A percentile compares a stretch with the other conserved stretches of the same genome.
Conservation (phyloP, 2,329 filamentous ascomycete genomes). For the Calonectria honghensis region DNA sequence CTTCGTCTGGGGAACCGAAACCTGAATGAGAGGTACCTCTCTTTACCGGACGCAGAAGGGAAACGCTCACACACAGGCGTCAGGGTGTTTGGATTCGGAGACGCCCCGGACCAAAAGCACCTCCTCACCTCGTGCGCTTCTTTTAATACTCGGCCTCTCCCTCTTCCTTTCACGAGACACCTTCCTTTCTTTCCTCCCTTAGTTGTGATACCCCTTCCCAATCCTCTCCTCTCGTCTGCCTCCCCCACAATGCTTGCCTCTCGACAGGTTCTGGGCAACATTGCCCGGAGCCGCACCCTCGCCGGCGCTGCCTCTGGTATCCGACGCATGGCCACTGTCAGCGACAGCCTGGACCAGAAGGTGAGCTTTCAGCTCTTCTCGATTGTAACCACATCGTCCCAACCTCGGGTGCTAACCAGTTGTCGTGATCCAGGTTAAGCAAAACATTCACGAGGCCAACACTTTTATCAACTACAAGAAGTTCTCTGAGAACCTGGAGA, state of each 20-base stretch:
- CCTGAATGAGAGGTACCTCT: slow-evolving; percentile 44
- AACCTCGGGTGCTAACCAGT: slow-evolving; percentile 44
- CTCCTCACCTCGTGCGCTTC: slow-evolving; percentile 46
- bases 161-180: slow-evolving; percentile 48
- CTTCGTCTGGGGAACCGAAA: slow-evolving; percentile 37
- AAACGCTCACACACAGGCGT: slow-evolving; percentile 34
- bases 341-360: slow-evolving; percentile 93
- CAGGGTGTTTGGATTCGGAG: slow-evolving; percentile 47
- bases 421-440: slow-evolving; percentile 77
- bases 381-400: neutral
- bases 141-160: slow-evolving; percentile 56
- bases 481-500: slow-evolving; percentile 97
- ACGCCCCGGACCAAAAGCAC: slow-evolving; percentile 52
- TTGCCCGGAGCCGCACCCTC: slow-evolving; percentile 77
- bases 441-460: slow-evolving; percentile 96
- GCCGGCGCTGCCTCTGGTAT: slow-evolving; percentile 75
- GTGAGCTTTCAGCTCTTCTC: slow-evolving; percentile 64
- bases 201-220: slow-evolving; percentile 52
- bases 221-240: slow-evolving; percentile 53
- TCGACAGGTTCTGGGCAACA: slow-evolving; percentile 80
- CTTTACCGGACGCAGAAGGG: slow-evolving; percentile 46
- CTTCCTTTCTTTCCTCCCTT: slow-evolving; percentile 46
- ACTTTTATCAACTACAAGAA: slow-evolving; percentile 99
- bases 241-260: slow-evolving; percentile 79
- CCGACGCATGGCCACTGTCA: slow-evolving; percentile 88